phyloP scores from a whole-genome alignment of 257 asterid species.

The Galeopsis tetrahit region DNA sequence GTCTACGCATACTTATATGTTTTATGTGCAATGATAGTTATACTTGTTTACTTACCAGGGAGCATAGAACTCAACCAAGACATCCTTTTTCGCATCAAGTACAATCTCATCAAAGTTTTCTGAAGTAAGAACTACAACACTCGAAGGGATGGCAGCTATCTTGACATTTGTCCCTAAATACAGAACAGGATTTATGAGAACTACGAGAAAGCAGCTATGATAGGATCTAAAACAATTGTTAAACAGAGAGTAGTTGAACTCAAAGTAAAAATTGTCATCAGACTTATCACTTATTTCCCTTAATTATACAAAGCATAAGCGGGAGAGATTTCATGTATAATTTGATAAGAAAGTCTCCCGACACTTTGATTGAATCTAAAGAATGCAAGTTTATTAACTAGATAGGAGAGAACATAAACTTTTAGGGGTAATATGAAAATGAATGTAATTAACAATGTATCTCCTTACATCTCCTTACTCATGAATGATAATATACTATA shows the following conservation, averaged over 20 bases:
- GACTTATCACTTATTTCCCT: background rate
- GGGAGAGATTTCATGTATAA: background rate
- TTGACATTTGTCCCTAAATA: conserved; percentile 78
- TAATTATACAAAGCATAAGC: background rate
- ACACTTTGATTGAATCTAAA: conserved; percentile 1
- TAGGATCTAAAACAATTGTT: background rate
- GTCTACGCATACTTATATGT: background rate
- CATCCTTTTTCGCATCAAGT: conserved; percentile 73
- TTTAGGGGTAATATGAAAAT: background rate
- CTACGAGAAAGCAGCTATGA: conserved; percentile 12
- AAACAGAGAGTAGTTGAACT: background rate
- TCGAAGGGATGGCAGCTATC: conserved; percentile 68
- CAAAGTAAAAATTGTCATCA: background rate
- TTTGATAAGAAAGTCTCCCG: background rate
- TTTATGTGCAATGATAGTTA: conserved; percentile 12
- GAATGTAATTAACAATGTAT: background rate
- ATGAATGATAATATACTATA: conserved; percentile 2
- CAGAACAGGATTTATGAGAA: conserved; percentile 11
- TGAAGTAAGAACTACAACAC: conserved; percentile 63
- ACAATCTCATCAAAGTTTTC: conserved; percentile 74
- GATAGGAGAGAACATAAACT: background rate
- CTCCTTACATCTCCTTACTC: background rate
- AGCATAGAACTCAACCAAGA: conserved; percentile 84
- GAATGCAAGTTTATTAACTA: conserved; percentile 4
- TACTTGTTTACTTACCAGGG: conserved; percentile 60